Conservation (phyloP, 2,329 filamentous ascomycete species). For the Colletotrichum lindemuthianum region DNA sequence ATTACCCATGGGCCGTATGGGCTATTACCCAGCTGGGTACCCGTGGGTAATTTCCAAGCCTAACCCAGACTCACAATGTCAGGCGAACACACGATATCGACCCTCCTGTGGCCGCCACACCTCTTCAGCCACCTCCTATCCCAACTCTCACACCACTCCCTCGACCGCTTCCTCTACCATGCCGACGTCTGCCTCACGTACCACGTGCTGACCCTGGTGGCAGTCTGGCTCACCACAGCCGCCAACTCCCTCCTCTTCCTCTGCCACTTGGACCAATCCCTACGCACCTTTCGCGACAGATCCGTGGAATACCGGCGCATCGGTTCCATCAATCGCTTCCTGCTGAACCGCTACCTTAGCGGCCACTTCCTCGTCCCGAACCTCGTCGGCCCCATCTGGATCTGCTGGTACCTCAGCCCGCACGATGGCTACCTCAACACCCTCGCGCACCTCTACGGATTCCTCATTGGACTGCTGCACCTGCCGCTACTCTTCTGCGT, state of each 20-base stretch:
- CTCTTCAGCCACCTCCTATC: background rate
- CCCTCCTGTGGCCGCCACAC: background rate
- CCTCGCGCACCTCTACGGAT: constrained; percentile 27
- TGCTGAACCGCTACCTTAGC: constrained; percentile 22
- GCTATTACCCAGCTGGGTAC: too few species aligned
- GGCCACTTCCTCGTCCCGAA: constrained; percentile 27
- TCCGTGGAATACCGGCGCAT: background rate
- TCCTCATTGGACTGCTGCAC: constrained; percentile 22
- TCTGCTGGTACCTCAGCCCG: background rate
- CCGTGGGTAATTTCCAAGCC: too few species aligned
- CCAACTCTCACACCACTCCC: background rate
- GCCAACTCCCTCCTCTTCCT: background rate
- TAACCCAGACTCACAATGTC: background rate
- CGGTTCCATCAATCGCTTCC: constrained; percentile 4
- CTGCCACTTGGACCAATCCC: background rate
- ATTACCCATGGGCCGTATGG: too few species aligned
- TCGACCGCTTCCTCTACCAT: constrained; percentile 23
- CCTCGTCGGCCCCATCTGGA: constrained; percentile 16
- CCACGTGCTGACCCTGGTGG: constrained; percentile 11
- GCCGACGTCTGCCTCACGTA: constrained; percentile 15
- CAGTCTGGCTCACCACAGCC: constrained; percentile 15
- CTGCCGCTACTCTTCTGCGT: constrained; percentile 5
- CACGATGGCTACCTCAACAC: constrained; percentile 5
- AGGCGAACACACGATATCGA: background rate
- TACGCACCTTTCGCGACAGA: too few species aligned